phyloP scores from a whole-genome alignment of 140 eudicot species.

The Flaveria floridana region DNA sequence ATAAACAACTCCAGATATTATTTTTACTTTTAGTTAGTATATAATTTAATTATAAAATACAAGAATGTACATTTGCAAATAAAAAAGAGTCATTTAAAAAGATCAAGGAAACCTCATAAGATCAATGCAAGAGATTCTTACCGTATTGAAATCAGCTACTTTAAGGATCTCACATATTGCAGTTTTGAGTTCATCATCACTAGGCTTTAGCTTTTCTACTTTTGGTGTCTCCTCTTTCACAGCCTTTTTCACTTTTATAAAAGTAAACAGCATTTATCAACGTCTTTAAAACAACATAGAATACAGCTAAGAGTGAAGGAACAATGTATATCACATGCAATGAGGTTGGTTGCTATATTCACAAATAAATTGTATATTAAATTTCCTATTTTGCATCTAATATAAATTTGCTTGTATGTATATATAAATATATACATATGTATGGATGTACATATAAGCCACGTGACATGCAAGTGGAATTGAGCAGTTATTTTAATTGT shows the following conservation, averaged over 20 bases:
- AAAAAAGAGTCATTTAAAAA: background rate
- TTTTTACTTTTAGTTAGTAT: background rate
- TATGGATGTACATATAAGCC: too few relatives aligned
- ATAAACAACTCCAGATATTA: background rate
- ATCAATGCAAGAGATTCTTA: constrained; percentile 35
- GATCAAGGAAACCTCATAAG: background rate
- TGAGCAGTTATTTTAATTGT: background rate
- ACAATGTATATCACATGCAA: background rate
- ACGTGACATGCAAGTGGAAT: too few relatives aligned
- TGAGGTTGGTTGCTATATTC: constrained; percentile 13
- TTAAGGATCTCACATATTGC: constrained; percentile 70
- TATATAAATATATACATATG: too few relatives aligned
- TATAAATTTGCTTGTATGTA: background rate
- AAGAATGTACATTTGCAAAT: background rate
- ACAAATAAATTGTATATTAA: background rate
- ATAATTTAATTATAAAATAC: background rate
- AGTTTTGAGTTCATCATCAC: constrained; percentile 63
- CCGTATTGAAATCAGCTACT: constrained; percentile 91
- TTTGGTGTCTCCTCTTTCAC: constrained; percentile 65
- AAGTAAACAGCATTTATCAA: constrained; percentile 8
- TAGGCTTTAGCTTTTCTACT: constrained; percentile 62
- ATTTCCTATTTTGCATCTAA: background rate
- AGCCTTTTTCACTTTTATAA: constrained; percentile 56
- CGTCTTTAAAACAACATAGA: background rate
- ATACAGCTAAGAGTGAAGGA: background rate